phyloP scores from a whole-genome alignment of 306 rosid genomes.

The Astragalus membranaceus region DNA sequence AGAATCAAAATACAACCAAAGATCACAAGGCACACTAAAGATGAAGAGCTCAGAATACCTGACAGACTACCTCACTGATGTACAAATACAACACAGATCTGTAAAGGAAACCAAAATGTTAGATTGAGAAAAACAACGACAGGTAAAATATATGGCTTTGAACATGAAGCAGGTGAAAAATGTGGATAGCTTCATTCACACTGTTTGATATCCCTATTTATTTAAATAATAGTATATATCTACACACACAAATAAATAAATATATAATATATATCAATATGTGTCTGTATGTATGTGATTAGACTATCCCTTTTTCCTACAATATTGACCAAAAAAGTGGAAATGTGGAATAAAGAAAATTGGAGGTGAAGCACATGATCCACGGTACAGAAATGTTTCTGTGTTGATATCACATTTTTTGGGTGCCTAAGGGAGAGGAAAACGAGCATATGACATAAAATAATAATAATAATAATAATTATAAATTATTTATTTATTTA shows the following conservation, averaged over 20 bases:
- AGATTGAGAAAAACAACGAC: constrained; percentile 3
- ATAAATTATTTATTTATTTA: too few relatives aligned
- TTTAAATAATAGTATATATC: not conserved
- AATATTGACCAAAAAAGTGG: constrained; percentile 3
- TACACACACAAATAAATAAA: not conserved
- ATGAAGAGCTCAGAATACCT: constrained; percentile 44
- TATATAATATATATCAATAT: too few relatives aligned
- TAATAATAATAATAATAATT: not conserved
- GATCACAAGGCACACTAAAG: not conserved
- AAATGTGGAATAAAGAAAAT: not conserved
- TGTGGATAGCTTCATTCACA: not conserved
- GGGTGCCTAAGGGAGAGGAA: not conserved
- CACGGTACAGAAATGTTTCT: not conserved
- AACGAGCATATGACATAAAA: not conserved
- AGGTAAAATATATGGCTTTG: not conserved
- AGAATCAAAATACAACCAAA: not conserved
- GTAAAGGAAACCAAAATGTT: constrained; percentile 26
- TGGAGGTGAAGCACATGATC: not conserved
- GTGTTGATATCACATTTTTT: not conserved
- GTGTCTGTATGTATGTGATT: not conserved
- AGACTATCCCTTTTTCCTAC: not conserved
- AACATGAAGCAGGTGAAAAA: constrained; percentile 8
- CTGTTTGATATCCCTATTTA: not conserved
- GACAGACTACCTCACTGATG: constrained; percentile 67
- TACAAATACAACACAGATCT: constrained; percentile 70